Conservation (phyloP, 2,329 filamentous ascomycete genomes). For the Talaromyces sp. region DNA sequence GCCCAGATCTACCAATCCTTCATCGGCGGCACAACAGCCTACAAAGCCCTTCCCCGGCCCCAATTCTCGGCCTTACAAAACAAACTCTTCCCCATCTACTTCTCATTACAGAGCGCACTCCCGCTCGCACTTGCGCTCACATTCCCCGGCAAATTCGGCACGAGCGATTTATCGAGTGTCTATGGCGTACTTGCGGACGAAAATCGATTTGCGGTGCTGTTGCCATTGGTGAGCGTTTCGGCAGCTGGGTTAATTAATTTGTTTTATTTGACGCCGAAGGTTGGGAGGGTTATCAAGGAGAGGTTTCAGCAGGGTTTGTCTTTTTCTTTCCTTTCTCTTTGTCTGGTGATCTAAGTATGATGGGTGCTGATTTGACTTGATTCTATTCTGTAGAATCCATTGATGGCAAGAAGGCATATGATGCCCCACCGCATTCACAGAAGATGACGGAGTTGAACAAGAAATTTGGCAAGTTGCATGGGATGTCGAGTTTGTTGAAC, state of each 20-base stretch:
- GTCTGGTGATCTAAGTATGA: background rate
- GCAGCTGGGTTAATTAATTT: slow-evolving; percentile 69
- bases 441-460: slow-evolving; percentile 81
- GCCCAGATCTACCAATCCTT: slow-evolving; percentile 83
- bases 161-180: slow-evolving; percentile 43
- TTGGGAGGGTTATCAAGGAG: slow-evolving; percentile 69
- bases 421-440: slow-evolving; percentile 71
- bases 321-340: background rate
- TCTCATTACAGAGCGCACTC: slow-evolving; percentile 73
- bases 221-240: slow-evolving; percentile 68
- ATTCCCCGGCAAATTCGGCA: slow-evolving; percentile 60
- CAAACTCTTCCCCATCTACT: slow-evolving; percentile 77
- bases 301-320: slow-evolving; percentile 72
- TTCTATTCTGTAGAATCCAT: slow-evolving; percentile 59
- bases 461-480: slow-evolving; percentile 75
- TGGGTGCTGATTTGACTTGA: background rate
- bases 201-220: slow-evolving; percentile 62
- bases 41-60: slow-evolving; percentile 69
- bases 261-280: slow-evolving; percentile 68
- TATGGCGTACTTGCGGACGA: slow-evolving; percentile 57
- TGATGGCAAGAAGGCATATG: slow-evolving; percentile 84
- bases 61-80: slow-evolving; percentile 79
- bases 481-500: slow-evolving; percentile 76
- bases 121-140: slow-evolving; percentile 74
- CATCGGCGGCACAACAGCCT: slow-evolving; percentile 68